Base-by-base conservation (phyloP, 139 green algal genomes). In the Microglena sp. region DNA sequence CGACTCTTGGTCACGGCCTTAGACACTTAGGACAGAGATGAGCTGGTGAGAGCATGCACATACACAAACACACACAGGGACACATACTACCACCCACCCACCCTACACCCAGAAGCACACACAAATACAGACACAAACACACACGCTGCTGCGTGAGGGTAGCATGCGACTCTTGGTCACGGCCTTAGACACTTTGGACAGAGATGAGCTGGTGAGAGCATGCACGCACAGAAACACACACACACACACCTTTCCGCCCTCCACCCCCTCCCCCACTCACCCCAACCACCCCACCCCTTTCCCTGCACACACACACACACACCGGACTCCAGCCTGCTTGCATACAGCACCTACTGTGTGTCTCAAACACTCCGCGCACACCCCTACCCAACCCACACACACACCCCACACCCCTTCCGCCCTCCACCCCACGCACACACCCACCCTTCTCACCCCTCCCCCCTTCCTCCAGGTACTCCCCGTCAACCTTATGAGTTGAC, bases 401-500 rank as follows among this genome's bases (percentile, higher is more conserved):
- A 18, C 43, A 18, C 43, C 21, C 18, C 40, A 50, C 18, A 11
- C 40, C 40, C 18, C 11, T 15, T 15, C 40, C 40, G 18, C 50
- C 15, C 50, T 6, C 50, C 26, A 44, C 40, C 54, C 2, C 70
- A 81, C 4, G 55, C 64, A 6, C 65, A 79, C n/a, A n/a, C n/a
- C n/a, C n/a, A n/a, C n/a, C n/a, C n/a, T n/a, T n/a, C n/a, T n/a
- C n/a, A n/a, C n/a, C 40, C 40, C 11, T 15, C 15, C n/a, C n/a
- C n/a, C n/a, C n/a, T n/a, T n/a, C n/a, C n/a, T n/a, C n/a, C n/a
- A n/a, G 44, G 18, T 64, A 3, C 55, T 72, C 54, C 70, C 74
- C 22, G 68, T 82, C 31, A 71, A 60, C 43, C 63, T 86, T 8
- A 43, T 70, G 4, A 67, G 32, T 3, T 65, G 68, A 15, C 80